phyloP scores from a whole-genome alignment of 371 early-diverging fungal species.

The Syncephalis plumigaleata region DNA sequence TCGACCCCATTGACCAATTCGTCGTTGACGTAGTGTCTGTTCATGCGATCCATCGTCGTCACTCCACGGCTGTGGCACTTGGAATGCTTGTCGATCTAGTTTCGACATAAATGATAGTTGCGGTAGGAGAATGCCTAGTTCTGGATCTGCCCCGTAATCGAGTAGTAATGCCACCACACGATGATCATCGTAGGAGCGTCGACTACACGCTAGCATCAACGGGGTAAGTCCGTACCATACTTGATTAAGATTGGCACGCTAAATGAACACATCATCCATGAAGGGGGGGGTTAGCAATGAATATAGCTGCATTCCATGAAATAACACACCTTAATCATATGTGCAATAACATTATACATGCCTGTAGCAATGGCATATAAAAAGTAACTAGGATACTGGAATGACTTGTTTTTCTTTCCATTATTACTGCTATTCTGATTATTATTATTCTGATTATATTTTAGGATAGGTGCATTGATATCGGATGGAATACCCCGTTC shows the following conservation, averaged over 20 bases:
- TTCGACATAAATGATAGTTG: constrained; percentile 6
- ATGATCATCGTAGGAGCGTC: constrained; percentile 6
- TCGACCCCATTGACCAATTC: too few relatives aligned
- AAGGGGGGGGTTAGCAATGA: too few relatives aligned
- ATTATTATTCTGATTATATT: too few relatives aligned
- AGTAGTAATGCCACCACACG: constrained; percentile 14
- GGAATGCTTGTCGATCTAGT: too few relatives aligned
- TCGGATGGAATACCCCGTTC: constrained; percentile 19
- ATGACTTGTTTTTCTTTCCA: constrained; percentile 8
- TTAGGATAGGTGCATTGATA: constrained; percentile 17
- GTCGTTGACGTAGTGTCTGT: too few relatives aligned
- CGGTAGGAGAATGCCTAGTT: constrained; percentile 16
- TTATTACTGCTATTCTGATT: constrained; percentile 11
- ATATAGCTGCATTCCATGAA: too few relatives aligned
- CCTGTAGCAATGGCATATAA: constrained; percentile 18
- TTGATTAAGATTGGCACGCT: constrained; percentile 19
- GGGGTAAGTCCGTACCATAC: constrained; percentile 21
- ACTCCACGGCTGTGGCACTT: too few relatives aligned
- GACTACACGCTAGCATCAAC: constrained; percentile 8
- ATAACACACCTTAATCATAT: constrained; percentile 17
- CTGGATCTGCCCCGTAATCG: constrained; percentile 19
- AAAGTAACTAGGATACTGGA: constrained; percentile 20
- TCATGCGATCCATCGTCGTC: too few relatives aligned
- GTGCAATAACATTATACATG: constrained; percentile 13
- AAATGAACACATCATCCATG: too few relatives aligned